These are phyloP conservation scores for Gamsiella multidivaricata DNA, from an alignment of 192 early-diverging fungal species.

Conservation along the genomic window DNA sequence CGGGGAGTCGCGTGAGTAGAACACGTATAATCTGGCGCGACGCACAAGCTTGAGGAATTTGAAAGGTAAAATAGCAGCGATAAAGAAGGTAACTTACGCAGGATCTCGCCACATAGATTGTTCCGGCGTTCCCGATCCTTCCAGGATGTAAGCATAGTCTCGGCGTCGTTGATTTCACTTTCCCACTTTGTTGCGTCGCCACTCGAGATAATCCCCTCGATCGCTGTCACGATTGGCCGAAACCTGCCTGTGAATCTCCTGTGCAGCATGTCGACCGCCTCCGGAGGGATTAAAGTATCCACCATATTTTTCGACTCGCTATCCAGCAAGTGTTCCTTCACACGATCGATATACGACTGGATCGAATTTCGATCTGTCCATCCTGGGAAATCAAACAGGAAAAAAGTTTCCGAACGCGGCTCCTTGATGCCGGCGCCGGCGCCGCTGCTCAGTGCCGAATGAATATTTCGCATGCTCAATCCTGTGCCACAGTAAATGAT, in stretches of 20 bases:
- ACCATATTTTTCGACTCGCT: slow-evolving; percentile 9
- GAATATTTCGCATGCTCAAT: slow-evolving; percentile 5
- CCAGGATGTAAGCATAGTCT: slow-evolving; percentile 24
- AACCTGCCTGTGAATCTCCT: slow-evolving; percentile 10
- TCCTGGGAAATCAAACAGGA: slow-evolving; percentile 20
- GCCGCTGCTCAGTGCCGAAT: slow-evolving; percentile 19
- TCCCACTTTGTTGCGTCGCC: slow-evolving; percentile 15
- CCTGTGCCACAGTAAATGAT: slow-evolving; percentile 26
- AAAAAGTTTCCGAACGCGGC: slow-evolving; percentile 7
- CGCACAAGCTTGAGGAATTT: not conserved
- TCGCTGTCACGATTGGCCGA: not conserved
- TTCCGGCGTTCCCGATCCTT: slow-evolving; percentile 29
- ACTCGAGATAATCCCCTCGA: slow-evolving; percentile 20
- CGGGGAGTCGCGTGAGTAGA: not conserved
- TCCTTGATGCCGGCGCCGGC: slow-evolving; percentile 21
- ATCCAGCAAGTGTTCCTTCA: slow-evolving; percentile 19
- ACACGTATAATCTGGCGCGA: no score
- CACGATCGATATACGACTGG: slow-evolving; percentile 1
- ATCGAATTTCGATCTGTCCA: slow-evolving; percentile 16
- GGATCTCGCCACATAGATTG: slow-evolving; percentile 20
- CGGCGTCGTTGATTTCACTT: slow-evolving; percentile 6
- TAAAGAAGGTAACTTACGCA: not conserved
- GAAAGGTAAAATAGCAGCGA: not conserved
- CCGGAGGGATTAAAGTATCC: slow-evolving; percentile 11
- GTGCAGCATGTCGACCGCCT: slow-evolving; percentile 19